Percentiles rank a stretch among this genome's conserved stretches.
Evolutionary conservation across 2,329 filamentous ascomycete species (phyloP).

Genomic region (Beauveria asiatica): DNA sequence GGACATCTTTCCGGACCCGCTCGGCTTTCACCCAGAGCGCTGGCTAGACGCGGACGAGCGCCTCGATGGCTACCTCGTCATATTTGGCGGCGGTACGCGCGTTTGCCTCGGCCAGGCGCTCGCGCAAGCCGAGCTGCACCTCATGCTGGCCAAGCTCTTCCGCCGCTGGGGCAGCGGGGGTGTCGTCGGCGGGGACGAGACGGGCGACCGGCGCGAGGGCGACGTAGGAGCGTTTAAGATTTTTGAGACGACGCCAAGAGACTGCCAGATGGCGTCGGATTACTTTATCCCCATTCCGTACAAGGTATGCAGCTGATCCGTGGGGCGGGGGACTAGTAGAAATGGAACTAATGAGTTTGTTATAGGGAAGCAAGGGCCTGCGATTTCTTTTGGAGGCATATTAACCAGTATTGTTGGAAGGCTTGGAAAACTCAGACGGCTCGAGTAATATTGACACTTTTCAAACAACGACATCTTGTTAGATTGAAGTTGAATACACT

Average conservation of each 20-base stretch:
- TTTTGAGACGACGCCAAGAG: slow-evolving; percentile 26
- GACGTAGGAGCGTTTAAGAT: slow-evolving; percentile 27
- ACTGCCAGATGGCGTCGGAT: slow-evolving; percentile 29
- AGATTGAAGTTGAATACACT: background rate
- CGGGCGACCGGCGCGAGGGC: slow-evolving; percentile 24
- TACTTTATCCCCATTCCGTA: slow-evolving; percentile 32
- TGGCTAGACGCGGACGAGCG: slow-evolving; percentile 26
- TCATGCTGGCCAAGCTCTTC: slow-evolving; percentile 29
- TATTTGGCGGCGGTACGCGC: slow-evolving; percentile 28
- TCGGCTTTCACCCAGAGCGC: slow-evolving; percentile 27
- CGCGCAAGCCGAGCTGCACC: slow-evolving; percentile 30
- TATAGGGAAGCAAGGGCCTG: slow-evolving; percentile 25
- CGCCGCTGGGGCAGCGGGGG: slow-evolving; percentile 29
- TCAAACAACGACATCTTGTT: no score
- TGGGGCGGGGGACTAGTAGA: background rate
- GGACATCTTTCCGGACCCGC: slow-evolving; percentile 24
- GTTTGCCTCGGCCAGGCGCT: slow-evolving; percentile 30
- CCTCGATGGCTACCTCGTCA: slow-evolving; percentile 26
- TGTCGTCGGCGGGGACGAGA: slow-evolving; percentile 20
- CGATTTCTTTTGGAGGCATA: slow-evolving; percentile 23
- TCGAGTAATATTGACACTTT: no score
- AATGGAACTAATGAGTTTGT: background rate
- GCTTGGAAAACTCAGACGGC: no score
- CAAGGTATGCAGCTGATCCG: slow-evolving; percentile 19
- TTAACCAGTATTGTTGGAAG: background rate